A percentile compares a stretch with the other conserved stretches of the same genome.
phyloP scores from a whole-genome alignment of 352 stramenopile genomes.

The Globisporangium middletonii region DNA sequence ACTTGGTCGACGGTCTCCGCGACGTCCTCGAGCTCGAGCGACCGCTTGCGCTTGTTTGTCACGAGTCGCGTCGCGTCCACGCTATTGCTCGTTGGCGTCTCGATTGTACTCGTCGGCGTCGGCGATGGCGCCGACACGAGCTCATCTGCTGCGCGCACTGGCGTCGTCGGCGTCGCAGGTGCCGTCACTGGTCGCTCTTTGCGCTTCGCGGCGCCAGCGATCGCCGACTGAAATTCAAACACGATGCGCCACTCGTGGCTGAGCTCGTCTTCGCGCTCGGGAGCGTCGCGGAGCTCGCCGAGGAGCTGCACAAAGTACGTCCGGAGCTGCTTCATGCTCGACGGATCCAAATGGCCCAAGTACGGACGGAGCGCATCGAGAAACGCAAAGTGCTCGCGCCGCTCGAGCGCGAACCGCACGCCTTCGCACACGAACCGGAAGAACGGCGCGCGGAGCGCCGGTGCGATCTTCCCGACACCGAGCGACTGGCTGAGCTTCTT shows the following conservation, averaged over 20 bases:
- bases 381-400: conserved; percentile 55
- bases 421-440: conserved; percentile 81
- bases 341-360: conserved; percentile 60
- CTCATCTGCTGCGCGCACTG: not conserved
- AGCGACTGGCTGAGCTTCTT: conserved; percentile 81
- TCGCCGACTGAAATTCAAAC: conserved; percentile 60
- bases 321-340: conserved; percentile 54
- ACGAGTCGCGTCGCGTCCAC: not conserved
- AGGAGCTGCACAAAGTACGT: conserved; percentile 67
- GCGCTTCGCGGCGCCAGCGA: conserved; percentile 15
- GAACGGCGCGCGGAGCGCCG: conserved; percentile 64
- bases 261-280: conserved; percentile 32
- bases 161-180: not conserved
- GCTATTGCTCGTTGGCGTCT: not conserved
- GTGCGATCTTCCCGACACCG: conserved; percentile 65
- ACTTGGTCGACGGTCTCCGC: not conserved
- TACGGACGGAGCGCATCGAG: conserved; percentile 64
- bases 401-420: conserved; percentile 62
- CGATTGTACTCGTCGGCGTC: not conserved
- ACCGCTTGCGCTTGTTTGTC: conserved; percentile 12
- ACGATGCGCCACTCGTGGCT: conserved; percentile 45
- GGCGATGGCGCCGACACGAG: no score
- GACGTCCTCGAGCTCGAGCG: conserved; percentile 4
- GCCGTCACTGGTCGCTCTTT: conserved; percentile 4
- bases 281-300: conserved; percentile 34